phyloP scores from a whole-genome alignment of 306 rosid genomes.

The Chamaecrista fasciculata region DNA sequence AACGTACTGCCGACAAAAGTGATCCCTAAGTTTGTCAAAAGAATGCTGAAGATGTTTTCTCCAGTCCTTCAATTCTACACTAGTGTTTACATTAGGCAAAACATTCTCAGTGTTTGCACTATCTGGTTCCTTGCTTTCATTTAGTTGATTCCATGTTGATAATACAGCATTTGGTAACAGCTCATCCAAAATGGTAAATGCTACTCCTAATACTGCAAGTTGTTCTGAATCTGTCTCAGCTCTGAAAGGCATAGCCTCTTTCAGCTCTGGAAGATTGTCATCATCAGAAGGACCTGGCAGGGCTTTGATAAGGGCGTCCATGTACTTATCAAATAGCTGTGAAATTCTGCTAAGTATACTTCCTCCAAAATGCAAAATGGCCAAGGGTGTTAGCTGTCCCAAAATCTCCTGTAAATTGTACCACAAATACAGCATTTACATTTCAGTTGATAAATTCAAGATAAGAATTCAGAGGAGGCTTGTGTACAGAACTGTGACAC shows the following conservation, averaged over 20 bases:
- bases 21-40: conserved; percentile 94
- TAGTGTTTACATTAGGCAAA: conserved; percentile 48
- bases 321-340: conserved; percentile 80
- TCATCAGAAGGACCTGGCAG: conserved; percentile 91
- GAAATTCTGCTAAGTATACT: conserved; percentile 63
- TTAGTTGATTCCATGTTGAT: conserved; percentile 63
- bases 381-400: conserved; percentile 77
- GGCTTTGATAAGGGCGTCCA: conserved; percentile 81
- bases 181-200: conserved; percentile 84
- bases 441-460: neutral
- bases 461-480: neutral
- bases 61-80: conserved; percentile 85
- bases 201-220: conserved; percentile 83
- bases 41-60: conserved; percentile 88
- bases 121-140: conserved; percentile 52
- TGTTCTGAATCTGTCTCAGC: conserved; percentile 97
- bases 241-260: conserved; percentile 67
- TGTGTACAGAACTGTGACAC: neutral
- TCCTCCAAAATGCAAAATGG: conserved; percentile 79
- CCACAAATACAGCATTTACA: conserved; percentile 13
- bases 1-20: conserved; percentile 88
- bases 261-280: conserved; percentile 76
- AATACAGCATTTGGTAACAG: conserved; percentile 75
- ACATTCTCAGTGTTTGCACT: conserved; percentile 47
- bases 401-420: conserved; percentile 72